Percentiles rank a stretch among this genome's conserved stretches.
phyloP scores from a whole-genome alignment of 129 eudicot genomes.

The Flaveria bidentis region DNA sequence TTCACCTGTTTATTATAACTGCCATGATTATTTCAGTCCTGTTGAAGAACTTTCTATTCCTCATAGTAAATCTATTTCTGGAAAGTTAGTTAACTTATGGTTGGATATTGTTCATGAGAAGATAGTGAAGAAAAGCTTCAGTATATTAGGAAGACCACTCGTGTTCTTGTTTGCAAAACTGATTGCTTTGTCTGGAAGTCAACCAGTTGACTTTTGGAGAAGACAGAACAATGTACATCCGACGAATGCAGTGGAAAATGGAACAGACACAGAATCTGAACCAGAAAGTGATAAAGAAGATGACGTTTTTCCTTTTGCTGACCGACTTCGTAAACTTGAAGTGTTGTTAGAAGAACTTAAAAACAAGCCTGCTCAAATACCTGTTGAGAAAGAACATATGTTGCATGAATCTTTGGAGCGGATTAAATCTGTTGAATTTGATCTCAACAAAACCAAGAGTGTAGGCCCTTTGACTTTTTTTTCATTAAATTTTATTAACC shows the following conservation, averaged over 20 bases:
- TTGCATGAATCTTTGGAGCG: conserved; percentile 72
- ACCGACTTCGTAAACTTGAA: conserved; percentile 66
- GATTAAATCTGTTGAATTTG: conserved; percentile 77
- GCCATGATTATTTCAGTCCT: conserved; percentile 55
- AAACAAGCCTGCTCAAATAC: conserved; percentile 57
- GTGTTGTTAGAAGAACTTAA: conserved; percentile 56
- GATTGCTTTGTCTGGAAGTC: conserved; percentile 34
- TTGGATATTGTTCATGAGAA: conserved; percentile 43
- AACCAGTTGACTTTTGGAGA: conserved; percentile 42
- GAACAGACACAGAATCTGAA: conserved; percentile 21
- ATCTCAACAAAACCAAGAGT: conserved; percentile 78
- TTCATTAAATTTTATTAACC: conserved; percentile 3
- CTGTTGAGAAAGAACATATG: conserved; percentile 74
- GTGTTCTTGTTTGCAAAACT: conserved; percentile 44
- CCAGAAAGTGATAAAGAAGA: conserved; percentile 36
- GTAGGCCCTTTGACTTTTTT: conserved; percentile 40
- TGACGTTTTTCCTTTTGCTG: conserved; percentile 39
- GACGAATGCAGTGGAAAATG: conserved; percentile 41
- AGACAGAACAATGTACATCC: conserved; percentile 46
- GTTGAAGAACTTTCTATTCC: conserved; percentile 34
- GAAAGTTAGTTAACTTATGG: conserved; percentile 36
- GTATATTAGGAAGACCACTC: conserved; percentile 40
- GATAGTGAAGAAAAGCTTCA: conserved; percentile 53
- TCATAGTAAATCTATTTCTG: conserved; percentile 27
- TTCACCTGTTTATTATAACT: conserved; percentile 57